Base-by-base conservation (phyloP, 371 early-diverging fungal genomes). In the Saksenaea vasiformis region DNA sequence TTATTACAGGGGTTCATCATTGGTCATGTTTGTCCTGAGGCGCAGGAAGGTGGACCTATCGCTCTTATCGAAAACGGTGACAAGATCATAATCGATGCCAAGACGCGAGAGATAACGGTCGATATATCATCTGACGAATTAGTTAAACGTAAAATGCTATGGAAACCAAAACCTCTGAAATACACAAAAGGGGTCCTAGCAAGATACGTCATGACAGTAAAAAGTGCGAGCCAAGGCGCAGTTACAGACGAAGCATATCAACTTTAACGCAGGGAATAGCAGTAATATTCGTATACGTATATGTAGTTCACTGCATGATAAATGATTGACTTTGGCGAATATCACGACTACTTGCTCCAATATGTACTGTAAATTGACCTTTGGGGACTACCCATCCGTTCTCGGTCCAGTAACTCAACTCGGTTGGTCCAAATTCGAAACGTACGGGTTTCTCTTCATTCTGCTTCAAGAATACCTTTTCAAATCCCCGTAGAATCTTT, bases 11-110 rank as follows among this genome's bases (percentile, higher is more conserved):
- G 97, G 27, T 98, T 98, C 71, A 96, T 97, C 66, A 94, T 98
- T 72, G 98, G 98, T 13, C 98, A 98, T 72, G 91, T 98, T 66
- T 90, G 95, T 7, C 98, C 98, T 7, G 98, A 98, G 76, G 98
- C 98, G 10, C 95, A 96, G 74, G 92, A 83, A 10, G 98, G 98
- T 60, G 98, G 98, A 5, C 97, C 97, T 17, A 93, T 98, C 53
- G 98, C 91, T 19, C 83, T 95, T 47, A 80, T 98, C 60, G 66
- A 85, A 37, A 85, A 96, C 72, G 96, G 95, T 22, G 98, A 98
- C 75, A 69, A 73, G 36, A 82, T 98, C 59, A 75, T 85, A 10
- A 95, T 98, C 64, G 95, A 98, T 76, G 95, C 97, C 1, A 82
- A 78, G 27, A 84, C 82, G 1, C 86, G 87, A 31, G 78, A 76